Evolutionary conservation across 805 yeast genomes (phyloP), one percentile per base, ranked within the genome.

Genomic region (Lipomyces lipofer): DNA sequence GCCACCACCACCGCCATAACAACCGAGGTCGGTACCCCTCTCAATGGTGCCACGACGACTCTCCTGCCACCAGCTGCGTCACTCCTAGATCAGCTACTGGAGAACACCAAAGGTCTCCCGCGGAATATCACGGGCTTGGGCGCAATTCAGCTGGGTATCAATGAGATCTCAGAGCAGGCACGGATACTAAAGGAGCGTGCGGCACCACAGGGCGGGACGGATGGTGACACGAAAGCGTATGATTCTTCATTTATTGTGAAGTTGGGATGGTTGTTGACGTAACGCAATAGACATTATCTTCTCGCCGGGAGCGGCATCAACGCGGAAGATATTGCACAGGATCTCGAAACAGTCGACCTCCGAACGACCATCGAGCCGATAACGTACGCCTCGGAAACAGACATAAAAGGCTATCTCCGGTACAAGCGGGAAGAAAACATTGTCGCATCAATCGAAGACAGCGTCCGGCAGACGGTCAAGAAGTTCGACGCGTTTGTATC

Each of bases 251-350:
- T 8, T 19, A n/a, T 27, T 42, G 5, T 9, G 17, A n/a, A 25
- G 32, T n/a, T 19, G 33, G 15, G 28, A 15, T 42, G n/a, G 28
- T 9, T 29, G 24, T 6, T 25, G 9, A 25, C 29, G 10, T 13
- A 28, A 7, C 19, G 28, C n/a, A 15, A 60, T 60, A 12, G n/a
- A n/a, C 98, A 94, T 67, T 94, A 94, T 68, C 73, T 94, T 36
- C 74, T 92, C 42, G 96, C 97, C 4, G 87, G 91, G 1, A 85
- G 92, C 65, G 97, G 97, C 1, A 79, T 90, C 49, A 83, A 88
- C 39, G 84, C 92, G 47, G 96, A 88, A 63, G 94, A 88, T 53
- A 82, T 91, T 36, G 90, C 87, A 60, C 55, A 72, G 69, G 69
- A 78, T 62, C 67, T 77, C 56, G 75, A 77, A 47, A 62, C 78